Evolutionary conservation across 352 stramenopile genomes (phyloP).

Genomic region (Globisporangium nodosum): DNA sequence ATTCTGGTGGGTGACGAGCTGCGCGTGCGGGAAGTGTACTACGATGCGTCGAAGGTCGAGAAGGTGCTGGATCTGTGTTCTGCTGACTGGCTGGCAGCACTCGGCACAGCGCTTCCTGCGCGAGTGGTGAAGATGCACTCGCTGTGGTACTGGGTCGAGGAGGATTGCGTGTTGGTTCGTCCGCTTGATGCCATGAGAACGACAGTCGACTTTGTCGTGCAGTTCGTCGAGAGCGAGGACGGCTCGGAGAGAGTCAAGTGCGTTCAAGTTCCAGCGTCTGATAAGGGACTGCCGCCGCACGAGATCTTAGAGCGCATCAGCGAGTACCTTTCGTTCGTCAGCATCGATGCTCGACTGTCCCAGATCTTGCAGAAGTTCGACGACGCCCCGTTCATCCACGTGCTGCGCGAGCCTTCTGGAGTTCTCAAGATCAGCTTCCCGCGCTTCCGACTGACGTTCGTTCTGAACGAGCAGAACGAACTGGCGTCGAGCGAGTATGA

Average conservation of each 20-base stretch:
- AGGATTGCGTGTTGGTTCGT: constrained; percentile 33
- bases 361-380: constrained; percentile 42
- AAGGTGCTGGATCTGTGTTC: constrained; percentile 32
- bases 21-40: constrained; percentile 25
- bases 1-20: constrained; percentile 18
- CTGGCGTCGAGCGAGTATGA: constrained; percentile 31
- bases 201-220: constrained; percentile 2
- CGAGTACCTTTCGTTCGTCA: constrained; percentile 24
- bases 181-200: constrained; percentile 8
- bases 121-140: constrained; percentile 29
- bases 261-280: constrained; percentile 26
- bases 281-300: constrained; percentile 14
- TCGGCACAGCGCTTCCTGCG: constrained; percentile 19
- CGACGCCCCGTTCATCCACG: constrained; percentile 23
- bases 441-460: constrained; percentile 35
- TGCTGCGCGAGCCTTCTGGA: constrained; percentile 9
- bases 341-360: constrained; percentile 8
- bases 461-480: constrained; percentile 9
- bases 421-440: constrained; percentile 35
- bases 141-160: constrained; percentile 47
- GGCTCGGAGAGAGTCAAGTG: constrained; percentile 14
- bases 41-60: not conserved
- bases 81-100: constrained; percentile 17
- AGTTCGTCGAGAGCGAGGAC: not conserved
- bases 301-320: constrained; percentile 9